Base-by-base conservation (phyloP, 2,329 filamentous ascomycete genomes). In the Septoria linicola region DNA sequence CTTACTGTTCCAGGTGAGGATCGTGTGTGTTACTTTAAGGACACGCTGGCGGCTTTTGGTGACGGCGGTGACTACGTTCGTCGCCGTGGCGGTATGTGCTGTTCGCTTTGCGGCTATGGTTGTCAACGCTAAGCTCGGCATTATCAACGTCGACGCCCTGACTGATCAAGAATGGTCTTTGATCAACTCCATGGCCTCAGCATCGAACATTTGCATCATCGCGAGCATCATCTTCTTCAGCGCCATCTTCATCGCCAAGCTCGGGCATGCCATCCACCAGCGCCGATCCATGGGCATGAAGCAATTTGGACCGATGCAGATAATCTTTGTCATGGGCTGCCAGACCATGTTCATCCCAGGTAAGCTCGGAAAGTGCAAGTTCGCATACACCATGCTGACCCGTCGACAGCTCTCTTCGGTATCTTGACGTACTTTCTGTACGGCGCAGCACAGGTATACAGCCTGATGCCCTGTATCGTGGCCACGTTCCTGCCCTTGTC, bases 251-350 rank as follows among this genome's bases (percentile, higher is more conserved):
- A 75, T 79, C 32, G 69, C 66, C 50, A 87, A 87, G 67, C 73
- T 87, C 3, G 78, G 76, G 5, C 72, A 76, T 55, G 81, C 81
- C 5, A 76, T 87, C 27, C 65, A 72, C 7, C 72, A 79, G 56
- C 77, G 84, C 17, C 76, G 72, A 48, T 73, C 71, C 59, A 70
- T 86, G 53, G 80, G 81, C 1, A 72, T 85, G 61, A 75, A 72
- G 49, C 76, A 80, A 48, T 85, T 84, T 62, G 81, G 81, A 8
- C 80, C 81, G 1, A 81, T 87, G 75, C 80, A 84, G 59, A 77
- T 84, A 50, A 80, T 87, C 54, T 84, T 84, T 65, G 77, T 85
- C 60, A 84, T 85, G 77, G 80, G 81, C 41, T 82, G 80, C 55
- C 83, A 85, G 68, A 85, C 83, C 1, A 75, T 87, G 74, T 63